Base-by-base conservation (phyloP, 106 monocot genomes). In the Allium cepa region DNA sequence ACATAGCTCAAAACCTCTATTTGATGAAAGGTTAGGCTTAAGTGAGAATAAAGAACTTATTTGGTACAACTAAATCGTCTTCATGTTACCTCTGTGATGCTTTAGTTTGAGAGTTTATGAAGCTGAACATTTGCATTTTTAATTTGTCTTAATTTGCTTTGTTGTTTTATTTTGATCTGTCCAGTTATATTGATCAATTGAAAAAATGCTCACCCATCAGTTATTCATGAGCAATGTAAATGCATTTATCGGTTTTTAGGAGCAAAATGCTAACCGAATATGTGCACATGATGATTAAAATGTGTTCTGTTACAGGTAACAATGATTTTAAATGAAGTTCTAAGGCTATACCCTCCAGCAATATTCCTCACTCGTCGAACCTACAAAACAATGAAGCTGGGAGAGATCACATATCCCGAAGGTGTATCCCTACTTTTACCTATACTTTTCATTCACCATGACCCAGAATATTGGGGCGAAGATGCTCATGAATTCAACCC, bases 401-500 rank as follows among this genome's bases (percentile, higher is more conserved):
- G 65, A 65, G 65, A 53, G 4, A 61, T 57, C 56, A 48, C 28
- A 10, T 65, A 61, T 47, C 65, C 65, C 13, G 47, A 26, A 18
- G 73, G 73, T 8, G 57, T 73, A 1, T 17, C 46, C 2, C 17
- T 73, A 9, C 4, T 17, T 0, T 48, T 73, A 7, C 63, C 72
- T 49, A 55, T 64, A 13, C 47, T 64, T 26, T 26, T 73, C 8
- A 26, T 73, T 8, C 66, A 73, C 22, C 73, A 66, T 28, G 65
- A 68, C 7, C 46, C 51, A 10, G 46, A 68, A 36, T 61, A 26
- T 26, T 75, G 75, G 75, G 75, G 75, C 7, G 68, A 75, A 17
- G 75, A 75, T 47, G 75, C 75, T 7, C 59, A 75, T 60, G 75
- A 75, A 50, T 75, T 75, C 68, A 75, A 68, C n/a, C 75, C 75